Percentiles rank a stretch among this genome's conserved stretches.
phyloP scores from a whole-genome alignment of 2,329 filamentous ascomycete species.

The Venturia effusa region DNA sequence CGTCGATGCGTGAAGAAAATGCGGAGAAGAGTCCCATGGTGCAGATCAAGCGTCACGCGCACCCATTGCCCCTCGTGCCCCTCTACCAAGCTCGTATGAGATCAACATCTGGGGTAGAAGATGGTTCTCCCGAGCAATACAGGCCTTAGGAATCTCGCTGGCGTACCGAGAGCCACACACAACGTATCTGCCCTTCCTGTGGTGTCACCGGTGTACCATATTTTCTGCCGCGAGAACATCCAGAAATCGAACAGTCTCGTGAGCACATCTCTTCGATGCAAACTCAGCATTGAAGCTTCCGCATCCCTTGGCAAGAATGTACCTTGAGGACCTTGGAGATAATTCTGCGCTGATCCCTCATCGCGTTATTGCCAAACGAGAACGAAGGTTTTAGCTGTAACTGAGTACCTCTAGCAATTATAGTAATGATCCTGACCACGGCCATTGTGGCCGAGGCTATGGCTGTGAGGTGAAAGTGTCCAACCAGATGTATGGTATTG shows the following conservation, averaged over 20 bases:
- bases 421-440: too few species aligned
- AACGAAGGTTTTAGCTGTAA: background rate
- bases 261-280: background rate
- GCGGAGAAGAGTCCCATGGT: conserved; percentile 5
- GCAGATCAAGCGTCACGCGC: conserved; percentile 5
- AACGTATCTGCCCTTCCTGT: background rate
- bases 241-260: background rate
- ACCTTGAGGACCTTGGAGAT: background rate
- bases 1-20: background rate
- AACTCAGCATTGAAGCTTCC: background rate
- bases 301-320: background rate
- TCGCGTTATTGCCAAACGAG: background rate
- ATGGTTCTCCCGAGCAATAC: background rate
- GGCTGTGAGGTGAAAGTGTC: background rate
- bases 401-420: background rate
- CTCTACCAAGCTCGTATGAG: background rate
- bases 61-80: background rate
- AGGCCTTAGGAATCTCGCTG: background rate
- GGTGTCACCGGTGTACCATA: background rate
- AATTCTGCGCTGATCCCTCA: background rate
- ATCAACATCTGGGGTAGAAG: conserved; percentile 1
- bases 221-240: background rate
- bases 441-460: background rate
- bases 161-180: background rate
- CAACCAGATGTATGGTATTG: background rate